Conservation (phyloP, 805 yeast genomes). For the Cyberlindnera xishuangbannaensis region DNA sequence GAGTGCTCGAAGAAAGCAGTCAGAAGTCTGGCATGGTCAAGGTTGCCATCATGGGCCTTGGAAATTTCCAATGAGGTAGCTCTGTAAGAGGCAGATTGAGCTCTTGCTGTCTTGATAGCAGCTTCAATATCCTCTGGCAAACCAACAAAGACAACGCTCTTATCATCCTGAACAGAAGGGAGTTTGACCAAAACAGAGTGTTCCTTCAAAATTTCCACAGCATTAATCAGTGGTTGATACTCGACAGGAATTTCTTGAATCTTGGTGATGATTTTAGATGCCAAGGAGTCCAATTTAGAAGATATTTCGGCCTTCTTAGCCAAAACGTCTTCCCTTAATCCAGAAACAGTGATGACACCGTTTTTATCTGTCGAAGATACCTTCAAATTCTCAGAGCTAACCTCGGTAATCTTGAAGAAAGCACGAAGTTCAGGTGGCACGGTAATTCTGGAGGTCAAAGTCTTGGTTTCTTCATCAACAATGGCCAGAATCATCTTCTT, state of each 20-base stretch:
- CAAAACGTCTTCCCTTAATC: slow-evolving; percentile 63
- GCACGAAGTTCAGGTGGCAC: slow-evolving; percentile 32
- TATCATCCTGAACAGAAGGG: slow-evolving; percentile 41
- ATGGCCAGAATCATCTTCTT: slow-evolving; percentile 62
- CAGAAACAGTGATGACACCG: slow-evolving; percentile 51
- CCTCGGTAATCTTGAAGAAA: slow-evolving; percentile 28
- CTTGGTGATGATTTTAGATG: slow-evolving; percentile 41
- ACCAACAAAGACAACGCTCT: slow-evolving; percentile 58
- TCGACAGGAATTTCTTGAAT: slow-evolving; percentile 58
- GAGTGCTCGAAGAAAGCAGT: slow-evolving; percentile 58
- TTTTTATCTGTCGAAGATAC: slow-evolving; percentile 30
- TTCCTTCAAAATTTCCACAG: slow-evolving; percentile 44
- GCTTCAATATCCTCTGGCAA: slow-evolving; percentile 47
- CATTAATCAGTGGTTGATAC: slow-evolving; percentile 65
- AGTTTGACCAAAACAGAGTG: slow-evolving; percentile 52
- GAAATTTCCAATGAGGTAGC: slow-evolving; percentile 76
- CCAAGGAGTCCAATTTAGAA: slow-evolving; percentile 38
- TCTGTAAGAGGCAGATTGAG: slow-evolving; percentile 50
- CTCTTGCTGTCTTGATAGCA: slow-evolving; percentile 61
- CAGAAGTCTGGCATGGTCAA: slow-evolving; percentile 69
- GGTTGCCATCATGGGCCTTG: slow-evolving; percentile 80
- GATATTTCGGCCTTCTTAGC: slow-evolving; percentile 48
- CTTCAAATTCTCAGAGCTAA: slow-evolving; percentile 25
- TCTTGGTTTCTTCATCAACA: slow-evolving; percentile 69
- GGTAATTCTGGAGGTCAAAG: slow-evolving; percentile 43